A percentile compares a stretch with the other conserved stretches of the same genome.
Evolutionary conservation across 352 stramenopile genomes (phyloP).

Genomic region (Phytophthora constricta): DNA sequence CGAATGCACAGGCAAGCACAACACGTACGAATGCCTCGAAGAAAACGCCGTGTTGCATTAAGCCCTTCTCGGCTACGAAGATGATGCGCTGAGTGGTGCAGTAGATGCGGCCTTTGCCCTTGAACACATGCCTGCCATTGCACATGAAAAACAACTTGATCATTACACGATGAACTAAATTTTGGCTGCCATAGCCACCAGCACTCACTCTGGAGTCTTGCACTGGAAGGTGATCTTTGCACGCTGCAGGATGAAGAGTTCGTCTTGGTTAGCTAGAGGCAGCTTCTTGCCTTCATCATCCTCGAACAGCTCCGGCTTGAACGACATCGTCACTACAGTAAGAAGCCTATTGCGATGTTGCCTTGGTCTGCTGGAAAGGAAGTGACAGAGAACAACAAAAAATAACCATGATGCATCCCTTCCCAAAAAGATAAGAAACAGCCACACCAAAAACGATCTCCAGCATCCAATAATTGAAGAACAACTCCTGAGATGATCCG

Average conservation of each 20-base stretch:
- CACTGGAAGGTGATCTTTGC: conserved; percentile 82
- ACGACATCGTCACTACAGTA: conserved; percentile 58
- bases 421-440: conserved; percentile 40
- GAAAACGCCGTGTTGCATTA: conserved; percentile 66
- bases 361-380: conserved; percentile 1
- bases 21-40: conserved; percentile 77
- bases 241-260: conserved; percentile 86
- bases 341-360: not conserved
- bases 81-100: conserved; percentile 88
- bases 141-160: not conserved
- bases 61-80: conserved; percentile 79
- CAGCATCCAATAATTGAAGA: conserved; percentile 26
- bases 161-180: not conserved
- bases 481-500: conserved; percentile 12
- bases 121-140: conserved; percentile 50
- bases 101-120: conserved; percentile 84
- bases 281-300: conserved; percentile 72
- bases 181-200: not conserved
- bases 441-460: conserved; percentile 16
- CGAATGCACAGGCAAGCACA: not conserved
- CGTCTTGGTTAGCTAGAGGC: conserved; percentile 78
- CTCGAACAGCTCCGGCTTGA: conserved; percentile 73
- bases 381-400: conserved; percentile 15
- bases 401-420: conserved; percentile 7
- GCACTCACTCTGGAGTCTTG: conserved; percentile 61